phyloP scores from a whole-genome alignment of 116 monocot species.

The Trichopus zeylanicus region DNA sequence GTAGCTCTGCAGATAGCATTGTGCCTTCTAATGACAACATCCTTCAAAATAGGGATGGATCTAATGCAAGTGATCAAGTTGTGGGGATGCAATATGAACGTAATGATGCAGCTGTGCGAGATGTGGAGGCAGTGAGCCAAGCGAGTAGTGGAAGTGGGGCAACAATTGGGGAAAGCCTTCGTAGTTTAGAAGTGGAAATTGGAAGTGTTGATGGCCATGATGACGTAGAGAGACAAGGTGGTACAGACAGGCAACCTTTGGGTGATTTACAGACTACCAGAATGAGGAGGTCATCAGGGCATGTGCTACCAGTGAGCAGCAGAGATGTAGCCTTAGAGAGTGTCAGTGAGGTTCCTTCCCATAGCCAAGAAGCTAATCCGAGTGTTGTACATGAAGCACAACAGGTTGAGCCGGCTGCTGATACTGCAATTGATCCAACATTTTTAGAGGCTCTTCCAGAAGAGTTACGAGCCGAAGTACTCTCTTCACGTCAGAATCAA shows the following conservation, averaged over 20 bases:
- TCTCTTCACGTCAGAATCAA: slow-evolving; percentile 89
- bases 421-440: slow-evolving; percentile 83
- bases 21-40: slow-evolving; percentile 19
- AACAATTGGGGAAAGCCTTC: slow-evolving; percentile 89
- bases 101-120: slow-evolving; percentile 60
- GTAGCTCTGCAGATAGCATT: slow-evolving; percentile 21
- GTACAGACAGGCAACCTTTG: slow-evolving; percentile 21
- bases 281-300: slow-evolving; percentile 49
- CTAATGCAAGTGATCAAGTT: slow-evolving; percentile 49
- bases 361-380: slow-evolving; percentile 39
- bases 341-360: slow-evolving; percentile 80
- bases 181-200: slow-evolving; percentile 97
- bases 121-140: slow-evolving; percentile 92
- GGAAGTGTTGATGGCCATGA: slow-evolving; percentile 99
- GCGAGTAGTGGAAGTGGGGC: slow-evolving; percentile 97
- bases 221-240: slow-evolving; percentile 71
- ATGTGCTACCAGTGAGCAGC: slow-evolving; percentile 18
- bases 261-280: slow-evolving; percentile 52
- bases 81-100: slow-evolving; percentile 88
- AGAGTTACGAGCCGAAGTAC: slow-evolving; percentile 87
- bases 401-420: slow-evolving; percentile 35
- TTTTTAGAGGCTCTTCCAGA: slow-evolving; percentile 99
- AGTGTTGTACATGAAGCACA: slow-evolving; percentile 37
- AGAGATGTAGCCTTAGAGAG: slow-evolving; percentile 76
- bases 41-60: slow-evolving; percentile 33